Percentiles rank a stretch among this genome's conserved stretches.
Evolutionary conservation across 768 basidiomycete species (phyloP).

Genomic region (Podaxis pistillaris): DNA sequence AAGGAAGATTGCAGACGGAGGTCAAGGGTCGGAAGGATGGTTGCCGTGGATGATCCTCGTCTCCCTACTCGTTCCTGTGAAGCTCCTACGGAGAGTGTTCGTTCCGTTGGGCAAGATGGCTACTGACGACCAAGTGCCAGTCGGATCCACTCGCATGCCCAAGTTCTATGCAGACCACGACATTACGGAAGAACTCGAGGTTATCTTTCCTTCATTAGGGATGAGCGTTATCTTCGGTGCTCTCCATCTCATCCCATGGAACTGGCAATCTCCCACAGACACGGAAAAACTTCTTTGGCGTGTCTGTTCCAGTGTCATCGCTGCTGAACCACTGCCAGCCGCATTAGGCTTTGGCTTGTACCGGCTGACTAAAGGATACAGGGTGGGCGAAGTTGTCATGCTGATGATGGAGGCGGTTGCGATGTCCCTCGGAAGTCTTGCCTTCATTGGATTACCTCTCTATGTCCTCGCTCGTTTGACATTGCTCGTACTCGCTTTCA

Average conservation of each 20-base stretch:
- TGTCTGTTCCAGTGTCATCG: neutral
- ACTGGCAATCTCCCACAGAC: neutral
- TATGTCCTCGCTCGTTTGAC: slow-evolving; percentile 12
- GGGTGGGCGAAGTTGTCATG: neutral
- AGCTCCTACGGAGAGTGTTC: neutral
- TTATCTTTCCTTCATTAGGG: neutral
- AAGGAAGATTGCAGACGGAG: neutral
- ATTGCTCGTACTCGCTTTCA: slow-evolving; percentile 12
- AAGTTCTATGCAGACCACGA: slow-evolving; percentile 1
- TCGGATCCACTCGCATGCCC: neutral
- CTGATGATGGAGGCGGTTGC: neutral
- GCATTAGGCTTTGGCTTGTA: neutral
- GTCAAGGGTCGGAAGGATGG: neutral
- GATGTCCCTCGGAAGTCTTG: slow-evolving; percentile 4
- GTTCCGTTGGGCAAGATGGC: neutral
- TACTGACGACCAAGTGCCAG: neutral
- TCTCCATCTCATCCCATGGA: neutral
- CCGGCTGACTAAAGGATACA: neutral
- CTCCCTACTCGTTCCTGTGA: neutral
- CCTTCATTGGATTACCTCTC: slow-evolving; percentile 5
- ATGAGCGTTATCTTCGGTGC: neutral
- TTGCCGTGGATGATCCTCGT: slow-evolving; percentile 2
- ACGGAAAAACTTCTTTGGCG: neutral
- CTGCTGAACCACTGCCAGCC: neutral
- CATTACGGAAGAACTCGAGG: neutral